A percentile compares a stretch with the other conserved stretches of the same genome.
phyloP scores from a whole-genome alignment of 129 eudicot genomes.

The Dittrichia graveolens region DNA sequence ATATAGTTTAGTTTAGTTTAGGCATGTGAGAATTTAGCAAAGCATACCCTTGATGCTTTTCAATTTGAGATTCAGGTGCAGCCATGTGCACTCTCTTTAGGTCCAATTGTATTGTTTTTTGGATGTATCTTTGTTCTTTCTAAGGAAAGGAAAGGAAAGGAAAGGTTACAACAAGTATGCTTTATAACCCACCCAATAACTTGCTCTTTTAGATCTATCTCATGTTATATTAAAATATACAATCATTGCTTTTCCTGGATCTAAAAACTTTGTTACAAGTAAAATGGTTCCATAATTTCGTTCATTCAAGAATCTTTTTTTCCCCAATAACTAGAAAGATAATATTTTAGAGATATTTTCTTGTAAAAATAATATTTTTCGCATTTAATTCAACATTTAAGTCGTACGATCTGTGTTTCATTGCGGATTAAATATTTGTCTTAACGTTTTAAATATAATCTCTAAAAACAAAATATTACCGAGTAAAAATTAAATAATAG shows the following conservation, averaged over 20 bases:
- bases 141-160: conserved; percentile 11
- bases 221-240: conserved; percentile 1
- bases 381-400: no score
- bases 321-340: not conserved
- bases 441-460: no score
- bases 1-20: no score
- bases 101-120: conserved; percentile 23
- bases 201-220: conserved; percentile 24
- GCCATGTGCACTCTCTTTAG: conserved; percentile 34
- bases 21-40: not conserved
- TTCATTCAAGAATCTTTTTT: not conserved
- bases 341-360: not conserved
- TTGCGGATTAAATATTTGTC: no score
- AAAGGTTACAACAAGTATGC: conserved; percentile 19
- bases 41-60: conserved; percentile 1
- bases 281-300: not conserved
- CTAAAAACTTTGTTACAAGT: conserved; percentile 2
- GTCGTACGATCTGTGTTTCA: no score
- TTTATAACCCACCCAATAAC: conserved; percentile 25
- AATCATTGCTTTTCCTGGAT: conserved; percentile 7
- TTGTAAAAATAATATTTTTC: not conserved
- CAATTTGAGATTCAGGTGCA: not conserved
- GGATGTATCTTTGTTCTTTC: conserved; percentile 30
- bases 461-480: no score
- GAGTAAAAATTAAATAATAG: no score